Evolutionary conservation across 768 basidiomycete species (phyloP), one percentile per base, ranked within the genome.

Genomic region (Lentinula guzmanii): DNA sequence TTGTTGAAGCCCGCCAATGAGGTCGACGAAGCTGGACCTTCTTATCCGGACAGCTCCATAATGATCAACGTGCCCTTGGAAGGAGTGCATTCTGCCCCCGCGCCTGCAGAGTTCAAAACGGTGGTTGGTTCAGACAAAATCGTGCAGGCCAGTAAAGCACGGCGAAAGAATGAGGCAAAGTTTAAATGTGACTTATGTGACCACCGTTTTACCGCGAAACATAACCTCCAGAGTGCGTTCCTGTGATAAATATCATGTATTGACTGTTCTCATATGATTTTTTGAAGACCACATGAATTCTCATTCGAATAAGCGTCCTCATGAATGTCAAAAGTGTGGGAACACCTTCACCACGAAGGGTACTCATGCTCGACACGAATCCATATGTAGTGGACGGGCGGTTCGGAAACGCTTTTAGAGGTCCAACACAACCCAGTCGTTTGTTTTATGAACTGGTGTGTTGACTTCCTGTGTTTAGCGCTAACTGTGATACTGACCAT

Each of bases 111-210:
- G 21, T 60, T 52, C 39, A 60, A 60, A 16, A 31, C 48, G n/a
- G 48, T 52, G 9, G 51, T 60, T 31, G 59, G 59, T 5, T 60
- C 59, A 3, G 51, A 53, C 48, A 60, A 60, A 50, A 60, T 60
- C 9, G 48, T 60, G n/a, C 31, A 52, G 13, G 59, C 59, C 13
- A 60, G 59, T 33, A 43, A 43, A 16, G n/a, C 28, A 15, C 48
- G 59, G 3, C 31, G 59, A 8, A 60, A 60, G 59, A 60, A 60
- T 21, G 59, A 60, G 48, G 35, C 59, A 5, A 60, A 60, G 16
- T 60, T 60, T 24, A 41, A 37, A n/a, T 60, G 59, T 33, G 35
- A 37, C 1, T 37, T 60, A 37, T 60, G 59, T 13, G 39, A 34
- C n/a, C 48, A 60, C 16, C n/a, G 41, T 10, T 60, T 60, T 34